Evolutionary conservation across 768 basidiomycete genomes (phyloP).

Genomic region (Pleurotus giganteus): DNA sequence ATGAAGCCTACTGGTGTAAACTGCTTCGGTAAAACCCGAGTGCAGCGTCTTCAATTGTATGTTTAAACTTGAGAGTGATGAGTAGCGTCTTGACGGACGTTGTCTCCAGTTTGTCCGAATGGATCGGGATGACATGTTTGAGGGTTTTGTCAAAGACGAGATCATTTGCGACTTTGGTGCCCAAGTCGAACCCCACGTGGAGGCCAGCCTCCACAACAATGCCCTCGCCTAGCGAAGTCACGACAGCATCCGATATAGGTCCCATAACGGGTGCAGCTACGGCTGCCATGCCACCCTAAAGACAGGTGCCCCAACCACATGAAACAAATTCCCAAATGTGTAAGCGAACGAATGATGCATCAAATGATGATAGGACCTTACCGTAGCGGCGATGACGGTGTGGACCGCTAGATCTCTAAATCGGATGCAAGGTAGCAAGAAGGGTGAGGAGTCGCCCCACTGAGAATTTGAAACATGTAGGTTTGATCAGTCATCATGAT

Average conservation of each 20-base stretch:
- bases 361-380: conserved; percentile 25
- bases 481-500: conserved; percentile 1
- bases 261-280: conserved; percentile 51
- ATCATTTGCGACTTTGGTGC: conserved; percentile 50
- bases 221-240: conserved; percentile 50
- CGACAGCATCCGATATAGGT: conserved; percentile 50
- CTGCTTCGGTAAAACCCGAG: conserved; percentile 64
- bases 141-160: conserved; percentile 48
- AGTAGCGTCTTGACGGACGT: conserved; percentile 54
- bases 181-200: conserved; percentile 51
- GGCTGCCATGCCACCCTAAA: conserved; percentile 32
- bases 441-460: conserved; percentile 66
- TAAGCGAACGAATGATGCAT: not conserved
- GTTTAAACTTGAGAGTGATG: conserved; percentile 62
- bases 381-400: conserved; percentile 59
- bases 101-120: conserved; percentile 53
- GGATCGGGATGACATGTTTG: conserved; percentile 46
- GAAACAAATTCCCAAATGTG: too few species aligned
- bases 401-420: conserved; percentile 63
- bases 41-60: conserved; percentile 55
- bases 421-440: conserved; percentile 61
- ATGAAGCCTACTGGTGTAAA: conserved; percentile 44
- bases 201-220: conserved; percentile 58
- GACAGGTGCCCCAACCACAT: too few species aligned
- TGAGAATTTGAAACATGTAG: conserved; percentile 19